phyloP scores from a whole-genome alignment of 148 eudicot species.

The Vaccinium vitisidaea region DNA sequence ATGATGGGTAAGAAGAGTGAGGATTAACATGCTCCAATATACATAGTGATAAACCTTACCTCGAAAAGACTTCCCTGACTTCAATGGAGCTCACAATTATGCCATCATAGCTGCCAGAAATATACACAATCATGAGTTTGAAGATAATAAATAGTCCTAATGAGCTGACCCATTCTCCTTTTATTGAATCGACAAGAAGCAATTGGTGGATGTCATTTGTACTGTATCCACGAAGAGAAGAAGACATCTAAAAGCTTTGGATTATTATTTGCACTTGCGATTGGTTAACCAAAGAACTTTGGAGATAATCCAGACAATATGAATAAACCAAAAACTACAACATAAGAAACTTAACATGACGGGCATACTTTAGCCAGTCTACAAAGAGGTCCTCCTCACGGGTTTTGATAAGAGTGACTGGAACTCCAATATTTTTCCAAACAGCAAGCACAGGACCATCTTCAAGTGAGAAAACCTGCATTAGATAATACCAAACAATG shows the following conservation, averaged over 20 bases:
- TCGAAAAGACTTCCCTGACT: conserved; percentile 49
- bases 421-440: conserved; percentile 66
- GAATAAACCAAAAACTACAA: background rate
- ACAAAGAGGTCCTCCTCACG: conserved; percentile 35
- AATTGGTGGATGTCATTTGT: background rate
- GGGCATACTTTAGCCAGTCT: conserved; percentile 90
- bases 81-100: conserved; percentile 72
- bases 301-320: background rate
- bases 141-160: background rate
- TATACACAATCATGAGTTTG: conserved; percentile 13
- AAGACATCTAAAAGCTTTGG: background rate
- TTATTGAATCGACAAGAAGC: background rate
- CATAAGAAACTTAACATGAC: conserved; percentile 1
- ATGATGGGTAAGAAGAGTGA: too few species aligned
- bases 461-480: conserved; percentile 71
- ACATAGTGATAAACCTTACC: conserved; percentile 36
- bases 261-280: background rate
- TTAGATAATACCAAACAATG: background rate
- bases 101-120: conserved; percentile 77
- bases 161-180: conserved; percentile 13
- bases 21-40: too few species aligned
- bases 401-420: conserved; percentile 42
- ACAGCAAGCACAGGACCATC: conserved; percentile 63
- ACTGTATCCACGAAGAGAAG: background rate
- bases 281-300: background rate